Percentiles rank a stretch among this genome's conserved stretches.
These are phyloP conservation scores for Penicillium sp. DNA, from an alignment of 2,329 filamentous ascomycete genomes.

Conservation along the genomic window DNA sequence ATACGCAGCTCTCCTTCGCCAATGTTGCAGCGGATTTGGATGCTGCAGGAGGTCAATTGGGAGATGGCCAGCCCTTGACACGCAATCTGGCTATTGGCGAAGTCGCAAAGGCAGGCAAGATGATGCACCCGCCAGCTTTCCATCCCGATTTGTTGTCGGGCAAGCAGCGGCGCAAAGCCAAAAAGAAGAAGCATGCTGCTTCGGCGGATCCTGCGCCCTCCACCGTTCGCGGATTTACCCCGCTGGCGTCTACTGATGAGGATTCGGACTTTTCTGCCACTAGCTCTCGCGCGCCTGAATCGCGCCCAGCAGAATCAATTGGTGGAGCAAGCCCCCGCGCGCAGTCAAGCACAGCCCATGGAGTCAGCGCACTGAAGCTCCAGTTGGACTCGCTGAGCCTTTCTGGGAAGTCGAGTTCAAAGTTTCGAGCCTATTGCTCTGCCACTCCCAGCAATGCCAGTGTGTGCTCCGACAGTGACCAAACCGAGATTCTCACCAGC, in stretches of 20 bases:
- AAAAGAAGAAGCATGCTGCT: slow-evolving; percentile 33
- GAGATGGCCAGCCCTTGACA: slow-evolving; percentile 19
- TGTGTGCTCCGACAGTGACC: slow-evolving; percentile 56
- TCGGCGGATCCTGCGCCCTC: slow-evolving; percentile 30
- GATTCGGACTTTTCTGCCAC: slow-evolving; percentile 41
- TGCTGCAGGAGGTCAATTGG: slow-evolving; percentile 25
- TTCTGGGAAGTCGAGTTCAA: slow-evolving; percentile 53
- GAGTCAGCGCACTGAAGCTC: slow-evolving; percentile 75
- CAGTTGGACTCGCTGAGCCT: slow-evolving; percentile 75
- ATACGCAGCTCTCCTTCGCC: slow-evolving; percentile 18
- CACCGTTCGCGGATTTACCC: slow-evolving; percentile 42
- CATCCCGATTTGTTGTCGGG: slow-evolving; percentile 22
- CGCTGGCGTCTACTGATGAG: slow-evolving; percentile 40
- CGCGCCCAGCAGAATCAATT: slow-evolving; percentile 13
- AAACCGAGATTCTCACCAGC: slow-evolving; percentile 66
- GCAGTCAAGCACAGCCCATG: slow-evolving; percentile 52
- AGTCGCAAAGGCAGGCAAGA: slow-evolving; percentile 18
- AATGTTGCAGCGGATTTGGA: slow-evolving; percentile 21
- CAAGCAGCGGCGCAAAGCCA: slow-evolving; percentile 32
- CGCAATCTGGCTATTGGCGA: slow-evolving; percentile 16
- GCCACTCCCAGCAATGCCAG: slow-evolving; percentile 52
- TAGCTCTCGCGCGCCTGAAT: slow-evolving; percentile 23
- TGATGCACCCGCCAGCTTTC: slow-evolving; percentile 26
- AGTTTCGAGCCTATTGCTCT: slow-evolving; percentile 44
- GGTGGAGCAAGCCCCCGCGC: slow-evolving; percentile 43